These are phyloP conservation scores for Mycosphaerella sp. DNA, from an alignment of 2,329 filamentous ascomycete genomes.

Conservation along the genomic window DNA sequence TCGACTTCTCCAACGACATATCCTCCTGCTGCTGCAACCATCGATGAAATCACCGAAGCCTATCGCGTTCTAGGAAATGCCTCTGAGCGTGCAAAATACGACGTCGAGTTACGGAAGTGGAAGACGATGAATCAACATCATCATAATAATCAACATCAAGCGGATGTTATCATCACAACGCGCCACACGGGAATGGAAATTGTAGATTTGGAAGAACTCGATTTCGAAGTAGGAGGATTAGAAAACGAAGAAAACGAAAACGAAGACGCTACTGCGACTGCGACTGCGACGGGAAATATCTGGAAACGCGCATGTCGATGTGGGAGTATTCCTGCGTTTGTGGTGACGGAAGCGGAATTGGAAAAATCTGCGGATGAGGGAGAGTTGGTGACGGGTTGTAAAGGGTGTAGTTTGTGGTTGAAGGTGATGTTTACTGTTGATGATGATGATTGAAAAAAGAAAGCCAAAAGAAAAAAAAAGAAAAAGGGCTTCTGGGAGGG, in stretches of 20 bases:
- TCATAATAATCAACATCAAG: too few species aligned
- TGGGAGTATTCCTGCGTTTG: constrained; percentile 51
- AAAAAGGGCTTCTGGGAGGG: too few species aligned
- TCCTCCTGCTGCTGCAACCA: constrained; percentile 32
- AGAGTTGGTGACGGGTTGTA: constrained; percentile 55
- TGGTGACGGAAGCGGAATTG: constrained; percentile 50
- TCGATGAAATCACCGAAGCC: constrained; percentile 56
- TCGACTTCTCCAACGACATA: background rate
- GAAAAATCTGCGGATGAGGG: constrained; percentile 45
- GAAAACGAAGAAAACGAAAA: too few species aligned
- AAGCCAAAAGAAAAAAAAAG: too few species aligned
- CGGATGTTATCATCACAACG: too few species aligned
- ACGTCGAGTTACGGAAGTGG: constrained; percentile 35
- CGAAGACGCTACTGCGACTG: too few species aligned
- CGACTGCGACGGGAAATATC: constrained; percentile 4
- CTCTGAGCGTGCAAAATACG: constrained; percentile 42
- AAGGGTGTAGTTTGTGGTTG: constrained; percentile 58
- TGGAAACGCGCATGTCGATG: constrained; percentile 54
- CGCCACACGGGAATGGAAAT: constrained; percentile 47
- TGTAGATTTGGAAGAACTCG: constrained; percentile 53
- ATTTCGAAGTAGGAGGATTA: constrained; percentile 33
- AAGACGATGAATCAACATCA: too few species aligned
- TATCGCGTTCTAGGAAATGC: constrained; percentile 49
- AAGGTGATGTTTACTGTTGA: constrained; percentile 52
- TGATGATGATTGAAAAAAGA: constrained; percentile 26